phyloP scores from a whole-genome alignment of 78 protist genomes.

The Chrysochromulina parva region DNA sequence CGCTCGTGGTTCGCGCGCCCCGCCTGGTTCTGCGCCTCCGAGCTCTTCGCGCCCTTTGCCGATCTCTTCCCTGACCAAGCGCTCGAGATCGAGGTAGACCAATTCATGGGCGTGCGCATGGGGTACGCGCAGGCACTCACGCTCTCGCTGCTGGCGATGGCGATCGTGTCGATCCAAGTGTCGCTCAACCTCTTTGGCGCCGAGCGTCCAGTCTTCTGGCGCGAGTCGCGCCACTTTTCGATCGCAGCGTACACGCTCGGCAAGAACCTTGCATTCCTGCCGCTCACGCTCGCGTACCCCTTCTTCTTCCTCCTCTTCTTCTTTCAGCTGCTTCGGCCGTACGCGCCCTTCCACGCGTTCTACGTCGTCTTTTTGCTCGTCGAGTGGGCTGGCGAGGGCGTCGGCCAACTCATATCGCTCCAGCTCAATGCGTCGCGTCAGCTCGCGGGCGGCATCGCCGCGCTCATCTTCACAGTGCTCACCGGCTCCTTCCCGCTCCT shows the following conservation, averaged over 20 bases:
- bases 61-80: no score
- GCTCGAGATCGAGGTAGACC: no score
- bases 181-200: not conserved
- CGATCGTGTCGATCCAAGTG: not conserved
- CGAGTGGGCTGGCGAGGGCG: not conserved
- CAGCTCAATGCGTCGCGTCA: not conserved
- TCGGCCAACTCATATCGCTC: not conserved
- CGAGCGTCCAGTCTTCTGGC: not conserved
- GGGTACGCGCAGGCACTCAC: not conserved
- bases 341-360: not conserved
- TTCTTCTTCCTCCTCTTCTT: not conserved
- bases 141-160: not conserved
- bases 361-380: not conserved
- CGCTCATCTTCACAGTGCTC: not conserved
- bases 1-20: no score
- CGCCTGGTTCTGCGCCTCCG: no score
- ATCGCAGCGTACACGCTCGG: not conserved
- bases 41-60: no score
- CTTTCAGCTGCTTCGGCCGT: not conserved
- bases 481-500: not conserved
- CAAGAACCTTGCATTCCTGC: not conserved
- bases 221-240: not conserved
- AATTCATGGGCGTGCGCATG: not conserved
- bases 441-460: not conserved
- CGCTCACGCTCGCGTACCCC: not conserved